Percentiles rank a stretch among this genome's conserved stretches.
phyloP scores from a whole-genome alignment of 495 filamentous ascomycete genomes.

The Parachaetomium inaequale region DNA sequence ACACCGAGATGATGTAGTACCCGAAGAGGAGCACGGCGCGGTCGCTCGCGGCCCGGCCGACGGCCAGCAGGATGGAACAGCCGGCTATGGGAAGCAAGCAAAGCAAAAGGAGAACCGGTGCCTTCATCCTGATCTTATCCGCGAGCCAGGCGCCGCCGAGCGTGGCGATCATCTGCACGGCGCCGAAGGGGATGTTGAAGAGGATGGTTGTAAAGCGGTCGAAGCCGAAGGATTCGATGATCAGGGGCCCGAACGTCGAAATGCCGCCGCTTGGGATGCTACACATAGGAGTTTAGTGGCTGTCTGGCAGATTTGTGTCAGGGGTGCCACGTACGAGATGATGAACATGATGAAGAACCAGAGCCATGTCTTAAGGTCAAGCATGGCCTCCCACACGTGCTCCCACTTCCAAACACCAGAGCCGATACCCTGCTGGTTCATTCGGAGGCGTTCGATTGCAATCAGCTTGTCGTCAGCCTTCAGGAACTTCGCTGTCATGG shows the following conservation, averaged over 20 bases:
- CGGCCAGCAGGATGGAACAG: slow-evolving; percentile 4
- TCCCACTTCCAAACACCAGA: slow-evolving; percentile 4
- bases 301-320: background rate
- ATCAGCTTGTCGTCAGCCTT: slow-evolving; percentile 6
- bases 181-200: slow-evolving; percentile 6
- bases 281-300: background rate
- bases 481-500: slow-evolving; percentile 1
- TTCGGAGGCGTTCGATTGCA: slow-evolving; percentile 4
- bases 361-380: slow-evolving; percentile 2
- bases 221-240: slow-evolving; percentile 5
- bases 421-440: slow-evolving; percentile 5
- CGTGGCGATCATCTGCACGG: slow-evolving; percentile 1
- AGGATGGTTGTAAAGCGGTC: slow-evolving; percentile 2
- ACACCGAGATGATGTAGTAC: slow-evolving; percentile 2
- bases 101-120: background rate
- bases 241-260: slow-evolving; percentile 2
- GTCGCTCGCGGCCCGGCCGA: background rate
- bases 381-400: slow-evolving; percentile 1
- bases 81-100: background rate
- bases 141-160: slow-evolving; percentile 4
- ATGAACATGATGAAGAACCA: slow-evolving; percentile 3
- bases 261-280: slow-evolving; percentile 5
- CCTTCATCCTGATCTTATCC: background rate
- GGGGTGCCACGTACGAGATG: background rate
- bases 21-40: background rate